phyloP scores from a whole-genome alignment of 2,329 filamentous ascomycete species.

The Cladosporium sp. region DNA sequence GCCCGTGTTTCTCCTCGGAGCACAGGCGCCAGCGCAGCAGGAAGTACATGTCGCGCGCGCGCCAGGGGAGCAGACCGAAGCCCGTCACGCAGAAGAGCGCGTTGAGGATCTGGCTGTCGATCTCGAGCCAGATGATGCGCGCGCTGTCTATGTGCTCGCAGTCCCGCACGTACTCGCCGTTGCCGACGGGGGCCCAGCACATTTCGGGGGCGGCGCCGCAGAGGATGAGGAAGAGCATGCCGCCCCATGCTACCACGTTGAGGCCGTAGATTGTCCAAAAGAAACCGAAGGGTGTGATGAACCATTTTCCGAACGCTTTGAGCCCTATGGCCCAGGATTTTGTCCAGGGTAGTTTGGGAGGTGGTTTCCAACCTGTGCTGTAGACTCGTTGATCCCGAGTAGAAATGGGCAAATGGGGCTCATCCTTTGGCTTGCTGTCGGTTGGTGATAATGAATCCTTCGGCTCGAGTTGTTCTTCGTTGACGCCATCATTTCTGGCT shows the following conservation, averaged over 20 bases:
- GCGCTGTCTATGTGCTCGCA: slow-evolving; percentile 51
- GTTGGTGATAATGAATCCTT: slow-evolving; percentile 4
- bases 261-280: slow-evolving; percentile 73
- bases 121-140: slow-evolving; percentile 80
- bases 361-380: slow-evolving; percentile 39
- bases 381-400: slow-evolving; percentile 13
- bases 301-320: slow-evolving; percentile 66
- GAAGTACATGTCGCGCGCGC: slow-evolving; percentile 75
- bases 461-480: not conserved
- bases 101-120: slow-evolving; percentile 78
- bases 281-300: slow-evolving; percentile 71
- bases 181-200: slow-evolving; percentile 53
- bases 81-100: slow-evolving; percentile 82
- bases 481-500: not conserved
- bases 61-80: slow-evolving; percentile 80
- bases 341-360: slow-evolving; percentile 48
- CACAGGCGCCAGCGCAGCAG: slow-evolving; percentile 60
- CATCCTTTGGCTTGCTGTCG: slow-evolving; percentile 11
- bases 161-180: slow-evolving; percentile 21
- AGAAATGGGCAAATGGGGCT: not conserved
- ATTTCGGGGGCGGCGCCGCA: slow-evolving; percentile 70
- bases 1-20: slow-evolving; percentile 20
- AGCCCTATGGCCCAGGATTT: slow-evolving; percentile 57
- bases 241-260: slow-evolving; percentile 84
- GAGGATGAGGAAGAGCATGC: slow-evolving; percentile 83